A percentile compares a stretch with the other conserved stretches of the same genome.
Conservation (phyloP, 371 early-diverging fungal genomes). For the Apophysomyces variabilis region DNA sequence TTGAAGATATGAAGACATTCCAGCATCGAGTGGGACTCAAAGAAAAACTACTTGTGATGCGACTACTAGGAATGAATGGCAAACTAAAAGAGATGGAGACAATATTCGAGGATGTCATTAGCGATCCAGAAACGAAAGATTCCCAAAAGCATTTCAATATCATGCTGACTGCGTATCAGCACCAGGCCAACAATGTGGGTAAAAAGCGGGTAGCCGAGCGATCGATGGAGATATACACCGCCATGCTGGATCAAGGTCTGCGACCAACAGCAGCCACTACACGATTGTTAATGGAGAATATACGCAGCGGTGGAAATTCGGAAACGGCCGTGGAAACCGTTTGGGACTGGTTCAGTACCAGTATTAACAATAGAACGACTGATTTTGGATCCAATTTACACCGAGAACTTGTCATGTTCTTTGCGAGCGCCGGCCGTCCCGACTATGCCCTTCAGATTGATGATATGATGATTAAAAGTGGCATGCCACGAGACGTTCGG, state of each 20-base stretch:
- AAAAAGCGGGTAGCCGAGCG: conserved; percentile 23
- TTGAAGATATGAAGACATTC: conserved; percentile 45
- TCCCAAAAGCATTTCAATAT: conserved; percentile 42
- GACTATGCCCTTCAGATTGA: conserved; percentile 46
- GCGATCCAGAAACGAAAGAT: conserved; percentile 21
- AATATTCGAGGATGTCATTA: conserved; percentile 34
- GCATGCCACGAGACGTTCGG: conserved; percentile 33
- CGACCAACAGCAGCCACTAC: conserved; percentile 26
- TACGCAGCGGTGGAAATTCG: conserved; percentile 26
- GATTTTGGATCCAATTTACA: conserved; percentile 35
- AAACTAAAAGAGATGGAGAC: conserved; percentile 43
- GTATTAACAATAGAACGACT: conserved; percentile 21
- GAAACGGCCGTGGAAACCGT: conserved; percentile 31
- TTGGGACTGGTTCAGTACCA: conserved; percentile 44
- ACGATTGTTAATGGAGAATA: conserved; percentile 28
- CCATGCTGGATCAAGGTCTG: conserved; percentile 37
- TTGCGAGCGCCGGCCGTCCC: conserved; percentile 42
- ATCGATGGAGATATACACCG: conserved; percentile 38
- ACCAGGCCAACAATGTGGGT: conserved; percentile 29
- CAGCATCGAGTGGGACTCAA: conserved; percentile 38
- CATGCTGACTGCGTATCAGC: conserved; percentile 35
- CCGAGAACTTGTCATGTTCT: conserved; percentile 41
- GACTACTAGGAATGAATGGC: conserved; percentile 42
- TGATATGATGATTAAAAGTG: conserved; percentile 42
- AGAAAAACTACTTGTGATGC: conserved; percentile 44